Evolutionary conservation across 345 rosid species (phyloP).

Genomic region (Zanthoxylum bungeanum): DNA sequence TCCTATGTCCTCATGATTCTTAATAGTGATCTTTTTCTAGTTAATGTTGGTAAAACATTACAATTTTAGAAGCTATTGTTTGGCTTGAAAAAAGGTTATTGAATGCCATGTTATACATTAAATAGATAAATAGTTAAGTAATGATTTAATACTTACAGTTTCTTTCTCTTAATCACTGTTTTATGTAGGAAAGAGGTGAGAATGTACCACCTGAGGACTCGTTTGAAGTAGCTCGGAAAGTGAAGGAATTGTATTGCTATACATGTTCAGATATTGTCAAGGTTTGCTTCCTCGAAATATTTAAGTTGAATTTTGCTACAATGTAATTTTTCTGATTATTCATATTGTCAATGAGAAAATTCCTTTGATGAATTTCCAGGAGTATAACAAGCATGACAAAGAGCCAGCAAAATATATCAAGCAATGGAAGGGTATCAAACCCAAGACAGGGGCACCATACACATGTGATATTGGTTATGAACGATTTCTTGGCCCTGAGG

Average conservation of each 20-base stretch:
- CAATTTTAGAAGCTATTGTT: not conserved
- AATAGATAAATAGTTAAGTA: not conserved
- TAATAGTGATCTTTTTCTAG: not conserved
- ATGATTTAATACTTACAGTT: not conserved
- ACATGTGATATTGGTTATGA: conserved; percentile 96
- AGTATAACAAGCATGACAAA: conserved; percentile 94
- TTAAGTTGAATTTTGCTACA: conserved; percentile 4
- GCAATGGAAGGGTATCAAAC: conserved; percentile 92
- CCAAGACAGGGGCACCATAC: conserved; percentile 97
- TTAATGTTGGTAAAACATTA: not conserved
- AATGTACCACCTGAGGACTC: conserved; percentile 96
- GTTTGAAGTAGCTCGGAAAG: conserved; percentile 90
- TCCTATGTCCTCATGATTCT: not conserved
- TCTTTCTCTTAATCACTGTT: conserved; percentile 22
- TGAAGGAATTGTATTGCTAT: conserved; percentile 88
- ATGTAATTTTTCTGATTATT: not conserved
- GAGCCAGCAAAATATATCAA: conserved; percentile 86
- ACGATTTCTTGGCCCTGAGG: conserved; percentile 99
- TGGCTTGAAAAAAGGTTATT: not conserved
- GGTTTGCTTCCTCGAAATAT: conserved; percentile 37
- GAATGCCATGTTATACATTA: not conserved
- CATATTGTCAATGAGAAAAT: conserved; percentile 2
- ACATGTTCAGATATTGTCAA: conserved; percentile 95
- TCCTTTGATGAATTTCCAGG: conserved; percentile 52
- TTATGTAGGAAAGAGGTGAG: conserved; percentile 92